Evolutionary conservation across 441 rosid genomes (phyloP), one percentile per base, ranked within the genome.

Genomic region (Bruguiera hainesii): DNA sequence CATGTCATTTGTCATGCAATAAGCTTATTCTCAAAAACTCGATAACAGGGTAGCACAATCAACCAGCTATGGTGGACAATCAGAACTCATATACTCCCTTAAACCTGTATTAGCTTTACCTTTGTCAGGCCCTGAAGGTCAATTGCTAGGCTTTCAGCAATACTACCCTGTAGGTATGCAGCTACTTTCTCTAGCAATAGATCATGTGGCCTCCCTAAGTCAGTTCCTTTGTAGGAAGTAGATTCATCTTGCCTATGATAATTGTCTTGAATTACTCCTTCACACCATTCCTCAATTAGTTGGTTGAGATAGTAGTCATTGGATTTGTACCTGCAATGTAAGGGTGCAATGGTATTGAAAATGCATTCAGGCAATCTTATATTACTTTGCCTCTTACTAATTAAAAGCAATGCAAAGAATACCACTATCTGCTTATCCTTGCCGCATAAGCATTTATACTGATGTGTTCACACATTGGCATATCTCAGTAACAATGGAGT

Each of bases 211-310:
- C 85, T 78, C 71, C 77, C 79, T 4, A 66, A 73, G 69, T 78
- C 75, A 5, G 83, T 79, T 70, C 72, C 78, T 78, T 74, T 72
- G 61, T 50, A 71, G 67, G 76, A 60, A 63, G 70, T 75, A 73
- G 66, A 42, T 73, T 76, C 79, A 63, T 61, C 78, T 65, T 63
- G 78, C 71, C 72, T 76, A 53, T 61, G 79, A 75, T 73, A 20
- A 63, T 77, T 84, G 64, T 72, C 84, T 70, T 76, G 90, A 74
- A 91, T 79, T 65, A 89, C 94, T 71, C 94, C 98, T 87, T 94
- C 97, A 57, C 97, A 89, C 99, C 98, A 91, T 71, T 95, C 98
- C 79, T 91, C 98, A 39, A 91, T 90, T 73, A 89, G 86, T 73
- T 76, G 88, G 84, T 86, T 85, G 63, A 95, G 98, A 81, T 80